These are phyloP conservation scores for Pyrenochaeta sp. DNA, from an alignment of 2,329 filamentous ascomycete genomes.

Conservation along the genomic window DNA sequence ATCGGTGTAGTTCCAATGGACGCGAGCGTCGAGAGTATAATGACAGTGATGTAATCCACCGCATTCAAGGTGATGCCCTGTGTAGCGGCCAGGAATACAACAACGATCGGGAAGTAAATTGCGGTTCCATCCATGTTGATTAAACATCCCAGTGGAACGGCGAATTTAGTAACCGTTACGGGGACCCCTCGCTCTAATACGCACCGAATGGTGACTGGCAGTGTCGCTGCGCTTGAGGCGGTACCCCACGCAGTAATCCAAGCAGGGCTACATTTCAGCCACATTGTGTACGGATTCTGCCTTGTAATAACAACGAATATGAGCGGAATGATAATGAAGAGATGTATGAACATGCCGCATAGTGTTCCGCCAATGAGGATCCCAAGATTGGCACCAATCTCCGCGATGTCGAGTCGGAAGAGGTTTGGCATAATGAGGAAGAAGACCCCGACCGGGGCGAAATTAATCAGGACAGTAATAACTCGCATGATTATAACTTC, in stretches of 20 bases:
- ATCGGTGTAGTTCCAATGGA: conserved; percentile 65
- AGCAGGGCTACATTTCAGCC: conserved; percentile 59
- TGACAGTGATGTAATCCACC: conserved; percentile 60
- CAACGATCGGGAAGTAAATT: conserved; percentile 64
- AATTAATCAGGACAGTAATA: conserved; percentile 59
- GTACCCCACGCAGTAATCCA: conserved; percentile 66
- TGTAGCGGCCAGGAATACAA: conserved; percentile 62
- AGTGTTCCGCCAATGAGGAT: conserved; percentile 60
- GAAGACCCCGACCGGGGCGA: conserved; percentile 63
- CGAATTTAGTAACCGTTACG: conserved; percentile 56
- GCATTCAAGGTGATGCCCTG: conserved; percentile 57
- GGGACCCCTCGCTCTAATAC: conserved; percentile 54
- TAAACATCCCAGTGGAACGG: conserved; percentile 57
- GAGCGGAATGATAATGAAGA: conserved; percentile 57
- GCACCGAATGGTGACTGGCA: conserved; percentile 59
- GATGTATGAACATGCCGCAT: conserved; percentile 58
- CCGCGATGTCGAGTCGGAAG: conserved; percentile 58
- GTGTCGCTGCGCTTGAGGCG: conserved; percentile 62
- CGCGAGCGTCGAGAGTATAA: conserved; percentile 59
- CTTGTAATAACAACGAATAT: conserved; percentile 45
- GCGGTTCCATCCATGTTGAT: conserved; percentile 56
- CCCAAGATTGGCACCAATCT: conserved; percentile 61
- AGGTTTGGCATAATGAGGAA: conserved; percentile 63
- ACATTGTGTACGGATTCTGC: conserved; percentile 59
- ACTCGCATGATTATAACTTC: conserved; percentile 58